Conservation (phyloP, 257 asterid genomes). For the Cruciata laevipes region DNA sequence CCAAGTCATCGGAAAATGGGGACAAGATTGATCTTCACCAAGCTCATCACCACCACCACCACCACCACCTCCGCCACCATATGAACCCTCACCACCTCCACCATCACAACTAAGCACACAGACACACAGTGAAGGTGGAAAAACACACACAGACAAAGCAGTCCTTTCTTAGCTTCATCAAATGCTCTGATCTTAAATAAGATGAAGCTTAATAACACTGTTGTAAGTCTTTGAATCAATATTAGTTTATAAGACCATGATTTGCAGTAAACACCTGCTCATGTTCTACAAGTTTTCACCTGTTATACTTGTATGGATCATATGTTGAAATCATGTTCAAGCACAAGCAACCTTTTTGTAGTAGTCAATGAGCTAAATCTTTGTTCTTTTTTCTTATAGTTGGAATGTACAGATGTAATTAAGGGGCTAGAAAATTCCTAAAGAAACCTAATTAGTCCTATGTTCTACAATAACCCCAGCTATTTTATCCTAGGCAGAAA, state of each 20-base stretch:
- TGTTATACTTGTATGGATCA: background rate
- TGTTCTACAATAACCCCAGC: background rate
- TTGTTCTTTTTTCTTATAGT: background rate
- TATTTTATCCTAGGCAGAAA: background rate
- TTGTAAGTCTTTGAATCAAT: background rate
- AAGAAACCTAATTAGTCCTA: background rate
- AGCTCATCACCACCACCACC: slow-evolving; percentile 22
- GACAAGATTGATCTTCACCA: slow-evolving; percentile 22
- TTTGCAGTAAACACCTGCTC: too few relatives aligned
- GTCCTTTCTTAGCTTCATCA: background rate
- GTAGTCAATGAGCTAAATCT: background rate
- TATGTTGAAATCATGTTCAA: background rate
- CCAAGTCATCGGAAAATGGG: slow-evolving; percentile 23
- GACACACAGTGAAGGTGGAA: background rate
- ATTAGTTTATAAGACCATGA: background rate
- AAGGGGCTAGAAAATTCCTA: background rate
- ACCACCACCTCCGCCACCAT: slow-evolving; percentile 17
- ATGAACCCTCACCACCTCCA: slow-evolving; percentile 15
- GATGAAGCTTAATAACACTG: background rate
- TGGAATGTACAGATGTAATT: background rate
- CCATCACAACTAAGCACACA: slow-evolving; percentile 2
- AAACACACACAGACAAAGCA: background rate
- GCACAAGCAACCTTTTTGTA: too few relatives aligned
- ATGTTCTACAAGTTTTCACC: background rate
- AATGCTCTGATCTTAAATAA: background rate